Conservation (phyloP, 352 stramenopile genomes). For the Plasmopara muralis region DNA sequence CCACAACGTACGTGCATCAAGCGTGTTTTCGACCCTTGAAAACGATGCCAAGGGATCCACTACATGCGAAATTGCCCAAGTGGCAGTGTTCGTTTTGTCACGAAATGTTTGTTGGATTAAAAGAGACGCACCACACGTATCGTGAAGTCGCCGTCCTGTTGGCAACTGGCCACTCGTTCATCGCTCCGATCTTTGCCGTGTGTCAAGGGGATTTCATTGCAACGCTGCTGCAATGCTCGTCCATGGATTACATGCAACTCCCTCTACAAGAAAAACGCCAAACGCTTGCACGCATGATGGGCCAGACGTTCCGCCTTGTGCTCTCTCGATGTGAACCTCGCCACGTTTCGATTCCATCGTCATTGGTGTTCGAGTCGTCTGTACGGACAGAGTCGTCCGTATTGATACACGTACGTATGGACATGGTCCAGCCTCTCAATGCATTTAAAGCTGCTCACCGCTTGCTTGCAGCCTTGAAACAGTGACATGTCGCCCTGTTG, state of each 20-base stretch:
- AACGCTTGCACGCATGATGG: conserved; percentile 24
- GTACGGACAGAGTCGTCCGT: not conserved
- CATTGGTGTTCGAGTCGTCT: not conserved
- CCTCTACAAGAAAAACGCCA: conserved; percentile 32
- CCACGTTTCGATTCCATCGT: conserved; percentile 7
- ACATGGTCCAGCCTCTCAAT: conserved; percentile 32
- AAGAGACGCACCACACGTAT: conserved; percentile 43
- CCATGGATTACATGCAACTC: conserved; percentile 45
- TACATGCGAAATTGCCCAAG: conserved; percentile 8
- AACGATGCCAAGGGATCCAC: conserved; percentile 9
- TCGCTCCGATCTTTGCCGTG: conserved; percentile 20
- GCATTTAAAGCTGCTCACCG: conserved; percentile 21
- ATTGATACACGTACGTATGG: conserved; percentile 24
- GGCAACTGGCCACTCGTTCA: conserved; percentile 30
- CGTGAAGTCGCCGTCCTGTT: conserved; percentile 32
- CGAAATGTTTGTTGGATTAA: conserved; percentile 45
- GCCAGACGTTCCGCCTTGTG: conserved; percentile 29
- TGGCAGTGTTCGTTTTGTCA: conserved; percentile 53
- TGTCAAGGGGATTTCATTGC: conserved; percentile 40
- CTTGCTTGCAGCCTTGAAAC: conserved; percentile 10
- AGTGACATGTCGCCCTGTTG: not conserved
- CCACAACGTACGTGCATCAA: conserved; percentile 41
- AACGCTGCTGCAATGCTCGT: conserved; percentile 30
- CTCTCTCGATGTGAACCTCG: conserved; percentile 37
- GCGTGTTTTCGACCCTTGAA: conserved; percentile 19